Evolutionary conservation across 768 basidiomycete genomes (phyloP), one percentile per base, ranked within the genome.

Genomic region (Sistotremastrum niveocremeum): DNA sequence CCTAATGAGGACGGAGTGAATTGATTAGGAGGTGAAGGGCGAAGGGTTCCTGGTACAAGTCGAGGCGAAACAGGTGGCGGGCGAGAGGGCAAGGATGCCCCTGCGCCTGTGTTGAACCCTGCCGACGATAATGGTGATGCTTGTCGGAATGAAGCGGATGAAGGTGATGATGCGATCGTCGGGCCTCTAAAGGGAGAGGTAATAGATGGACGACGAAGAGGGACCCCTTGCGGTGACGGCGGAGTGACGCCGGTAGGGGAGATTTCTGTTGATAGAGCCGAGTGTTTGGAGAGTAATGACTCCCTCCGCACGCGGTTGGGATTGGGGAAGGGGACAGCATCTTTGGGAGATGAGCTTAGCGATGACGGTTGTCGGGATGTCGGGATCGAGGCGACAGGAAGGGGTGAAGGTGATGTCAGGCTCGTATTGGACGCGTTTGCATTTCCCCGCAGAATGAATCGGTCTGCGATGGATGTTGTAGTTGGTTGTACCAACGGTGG

Each of bases 121-220:
- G 40, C 62, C 37, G 60, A 55, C 1, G 65, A 54, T 10, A 72
- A 60, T 6, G 72, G 72, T 2, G 73, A 73, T 0, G 66, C 61
- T 39, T 71, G 68, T 10, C 71, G 63, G 3, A 71, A 58, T 6
- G 70, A 72, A 6, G 72, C 65, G 6, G 45, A 30, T 20, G 32
- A 6, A 5, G 46, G 20, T 8, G 37, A 40, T 10, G 37, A 12
- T 12, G 10, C 10, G 10, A 10, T 10, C 37, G 10, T 10, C 37
- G 12, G 37, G 10, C 10, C 10, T 38, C 37, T 0, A 72, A 70
- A 2, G 68, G 70, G 0, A 71, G 72, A 51, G 72, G 68, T 65
- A 20, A 73, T 61, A 30, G 62, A 63, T 3, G 68, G 63, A 39
- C 60, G 62, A 10, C 71, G 68, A n/a, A 73, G 71, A 3, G 70